These are phyloP conservation scores for Cladophialophora chaetospira DNA, from an alignment of 2,329 filamentous ascomycete genomes.

Conservation along the genomic window DNA sequence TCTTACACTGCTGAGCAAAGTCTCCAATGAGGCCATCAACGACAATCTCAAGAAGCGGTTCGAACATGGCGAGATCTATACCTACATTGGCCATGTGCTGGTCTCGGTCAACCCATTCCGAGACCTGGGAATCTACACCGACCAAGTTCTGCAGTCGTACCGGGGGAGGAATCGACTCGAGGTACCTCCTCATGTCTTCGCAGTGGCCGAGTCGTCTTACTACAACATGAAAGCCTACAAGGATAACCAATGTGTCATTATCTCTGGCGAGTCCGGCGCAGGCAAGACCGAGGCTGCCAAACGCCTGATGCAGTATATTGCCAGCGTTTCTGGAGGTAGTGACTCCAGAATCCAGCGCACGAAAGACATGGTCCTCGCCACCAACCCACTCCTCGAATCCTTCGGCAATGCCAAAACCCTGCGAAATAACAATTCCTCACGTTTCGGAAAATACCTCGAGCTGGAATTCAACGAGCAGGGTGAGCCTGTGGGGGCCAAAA, in stretches of 20 bases:
- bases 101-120: slow-evolving; percentile 98
- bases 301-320: slow-evolving; percentile 99
- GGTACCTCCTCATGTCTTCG: slow-evolving; percentile 91
- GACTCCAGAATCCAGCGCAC: slow-evolving; percentile 90
- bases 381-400: slow-evolving; percentile 93
- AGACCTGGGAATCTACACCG: slow-evolving; percentile 97
- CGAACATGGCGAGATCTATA: slow-evolving; percentile 97
- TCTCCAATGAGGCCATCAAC: slow-evolving; percentile 99
- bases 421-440: slow-evolving; percentile 97
- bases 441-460: slow-evolving; percentile 97
- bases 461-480: slow-evolving; percentile 91
- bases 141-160: slow-evolving; percentile 89
- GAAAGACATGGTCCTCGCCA: slow-evolving; percentile 99
- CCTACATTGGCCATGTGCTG: slow-evolving; percentile 98
- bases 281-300: slow-evolving; percentile 99
- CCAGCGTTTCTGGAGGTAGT: slow-evolving; percentile 84
- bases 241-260: slow-evolving; percentile 99
- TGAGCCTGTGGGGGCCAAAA: slow-evolving; percentile 93
- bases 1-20: slow-evolving; percentile 95
- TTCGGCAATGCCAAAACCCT: slow-evolving; percentile 98
- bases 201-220: slow-evolving; percentile 92
- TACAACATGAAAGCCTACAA: slow-evolving; percentile 99
- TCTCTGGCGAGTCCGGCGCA: slow-evolving; percentile 95
- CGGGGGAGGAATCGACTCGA: slow-evolving; percentile 96
- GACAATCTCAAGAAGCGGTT: slow-evolving; percentile 98